phyloP scores from a whole-genome alignment of 805 yeast species.

The Hanseniaspora meyeri region DNA sequence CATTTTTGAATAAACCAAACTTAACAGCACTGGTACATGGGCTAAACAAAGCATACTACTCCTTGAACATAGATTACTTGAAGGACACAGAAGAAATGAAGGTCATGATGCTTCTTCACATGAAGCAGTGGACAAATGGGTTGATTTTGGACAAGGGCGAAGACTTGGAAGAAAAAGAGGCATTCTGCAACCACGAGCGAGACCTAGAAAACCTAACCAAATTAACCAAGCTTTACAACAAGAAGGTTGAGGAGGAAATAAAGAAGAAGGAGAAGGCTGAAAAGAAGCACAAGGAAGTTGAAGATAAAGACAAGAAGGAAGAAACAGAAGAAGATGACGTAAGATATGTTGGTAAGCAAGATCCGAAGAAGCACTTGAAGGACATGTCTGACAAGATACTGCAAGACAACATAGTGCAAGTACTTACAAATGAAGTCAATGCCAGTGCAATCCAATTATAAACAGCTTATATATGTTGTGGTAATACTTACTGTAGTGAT shows the following conservation, averaged over 20 bases:
- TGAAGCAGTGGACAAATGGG: slow-evolving; percentile 92
- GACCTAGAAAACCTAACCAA: slow-evolving; percentile 61
- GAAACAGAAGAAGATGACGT: slow-evolving; percentile 82
- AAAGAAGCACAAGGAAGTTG: slow-evolving; percentile 51
- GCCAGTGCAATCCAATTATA: slow-evolving; percentile 53
- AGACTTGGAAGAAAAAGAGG: slow-evolving; percentile 68
- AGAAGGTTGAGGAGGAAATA: slow-evolving; percentile 74
- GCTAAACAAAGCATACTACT: slow-evolving; percentile 89
- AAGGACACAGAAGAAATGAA: slow-evolving; percentile 85
- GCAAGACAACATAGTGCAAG: slow-evolving; percentile 80
- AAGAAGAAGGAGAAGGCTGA: slow-evolving; percentile 78
- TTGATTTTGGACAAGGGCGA: slow-evolving; percentile 40
- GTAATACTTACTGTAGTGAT: neutral
- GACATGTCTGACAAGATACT: slow-evolving; percentile 77
- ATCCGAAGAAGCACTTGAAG: slow-evolving; percentile 91
- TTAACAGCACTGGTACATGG: slow-evolving; percentile 97
- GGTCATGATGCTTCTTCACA: slow-evolving; percentile 87
- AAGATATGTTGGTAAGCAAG: slow-evolving; percentile 95
- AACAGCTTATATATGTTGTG: neutral
- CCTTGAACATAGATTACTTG: slow-evolving; percentile 85
- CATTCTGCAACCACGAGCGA: slow-evolving; percentile 26
- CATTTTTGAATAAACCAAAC: slow-evolving; percentile 88
- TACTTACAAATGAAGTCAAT: slow-evolving; percentile 80
- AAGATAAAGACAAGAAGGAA: slow-evolving; percentile 71
- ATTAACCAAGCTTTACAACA: slow-evolving; percentile 80